These are phyloP conservation scores for Hypoxylon fragiforme DNA, from an alignment of 495 filamentous ascomycete genomes.

Conservation along the genomic window DNA sequence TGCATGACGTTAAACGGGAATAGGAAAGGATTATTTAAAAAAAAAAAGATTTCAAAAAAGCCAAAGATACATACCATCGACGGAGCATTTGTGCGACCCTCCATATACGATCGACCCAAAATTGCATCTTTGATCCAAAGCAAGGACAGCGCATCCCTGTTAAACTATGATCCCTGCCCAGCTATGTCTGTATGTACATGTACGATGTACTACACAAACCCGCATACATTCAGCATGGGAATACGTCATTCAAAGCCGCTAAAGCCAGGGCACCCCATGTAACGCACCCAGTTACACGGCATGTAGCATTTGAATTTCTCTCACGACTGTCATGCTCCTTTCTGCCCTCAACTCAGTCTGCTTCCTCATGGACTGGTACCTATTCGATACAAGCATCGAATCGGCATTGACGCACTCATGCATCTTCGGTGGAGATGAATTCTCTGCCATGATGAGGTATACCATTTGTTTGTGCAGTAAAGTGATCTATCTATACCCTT, in stretches of 20 bases:
- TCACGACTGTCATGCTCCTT: background rate
- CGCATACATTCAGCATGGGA: background rate
- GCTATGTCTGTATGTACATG: background rate
- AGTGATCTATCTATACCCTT: too few species aligned
- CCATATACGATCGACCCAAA: background rate
- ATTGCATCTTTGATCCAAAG: background rate
- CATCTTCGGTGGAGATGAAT: conserved; percentile 10
- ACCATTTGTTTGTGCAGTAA: too few species aligned
- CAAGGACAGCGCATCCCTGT: background rate
- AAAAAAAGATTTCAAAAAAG: background rate
- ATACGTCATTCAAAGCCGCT: background rate
- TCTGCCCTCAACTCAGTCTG: background rate
- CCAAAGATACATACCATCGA: too few species aligned
- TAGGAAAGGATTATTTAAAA: background rate
- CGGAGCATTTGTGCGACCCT: conserved; percentile 2
- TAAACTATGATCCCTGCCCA: background rate
- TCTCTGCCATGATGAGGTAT: conserved; percentile 2
- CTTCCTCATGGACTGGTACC: background rate
- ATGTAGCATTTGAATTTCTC: background rate
- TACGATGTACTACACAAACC: background rate
- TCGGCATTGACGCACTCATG: conserved; percentile 9
- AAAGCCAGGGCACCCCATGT: background rate
- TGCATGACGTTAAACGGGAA: conserved; percentile 12
- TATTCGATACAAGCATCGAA: conserved; percentile 1
- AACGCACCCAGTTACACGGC: background rate